Evolutionary conservation across 1,284 basidiomycete species (phyloP), one percentile per base, ranked within the genome.

Genomic region (Pseudozyma sp.): DNA sequence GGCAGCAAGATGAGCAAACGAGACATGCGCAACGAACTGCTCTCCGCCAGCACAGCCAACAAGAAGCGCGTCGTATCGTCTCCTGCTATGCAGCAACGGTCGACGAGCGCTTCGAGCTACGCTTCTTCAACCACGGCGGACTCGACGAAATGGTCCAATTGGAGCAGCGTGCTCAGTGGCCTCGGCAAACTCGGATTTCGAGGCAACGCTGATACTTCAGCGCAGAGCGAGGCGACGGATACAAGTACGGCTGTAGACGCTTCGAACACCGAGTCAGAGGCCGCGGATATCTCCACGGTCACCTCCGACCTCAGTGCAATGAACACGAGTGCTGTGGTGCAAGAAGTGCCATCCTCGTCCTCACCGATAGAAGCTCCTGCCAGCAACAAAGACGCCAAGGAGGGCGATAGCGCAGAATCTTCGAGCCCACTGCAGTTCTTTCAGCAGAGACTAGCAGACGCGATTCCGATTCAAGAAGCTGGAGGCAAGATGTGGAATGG

Each of bases 401-500:
- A 11, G 17, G 19, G 3, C 30, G 51, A 37, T 3, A 52, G 24
- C 7, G 44, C 30, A 4, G 52, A 58, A n/a, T 45, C 56, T 19
- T 54, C 67, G 13, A 69, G 66, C 31, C 71, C 71, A 7, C 52
- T 74, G 42, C 64, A 73, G 29, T 45, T 48, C 11, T 52, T 73
- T 7, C 63, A 66, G 35, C 63, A 66, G 17, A 34, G 52, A 29
- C 34, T 66, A 0, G 51, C 51, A 2, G 63, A 66, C 9, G 63
- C 52, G 10, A 54, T 57, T 7, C 60, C 70, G 7, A 65, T 73
- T 9, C 65, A 68, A 43, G 71, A 74, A 35, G 71, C 71, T 16
- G 65, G 70, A 17, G 64, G 57, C 35, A 74, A 74, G 59, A 65
- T 74, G 54, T 74, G 71, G 71, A 74, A 19, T 30, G 66, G 71